Percentiles rank a stretch among this genome's conserved stretches.
Evolutionary conservation across 148 eudicot species (phyloP).

Genomic region (Fagopyrum homotropicum): DNA sequence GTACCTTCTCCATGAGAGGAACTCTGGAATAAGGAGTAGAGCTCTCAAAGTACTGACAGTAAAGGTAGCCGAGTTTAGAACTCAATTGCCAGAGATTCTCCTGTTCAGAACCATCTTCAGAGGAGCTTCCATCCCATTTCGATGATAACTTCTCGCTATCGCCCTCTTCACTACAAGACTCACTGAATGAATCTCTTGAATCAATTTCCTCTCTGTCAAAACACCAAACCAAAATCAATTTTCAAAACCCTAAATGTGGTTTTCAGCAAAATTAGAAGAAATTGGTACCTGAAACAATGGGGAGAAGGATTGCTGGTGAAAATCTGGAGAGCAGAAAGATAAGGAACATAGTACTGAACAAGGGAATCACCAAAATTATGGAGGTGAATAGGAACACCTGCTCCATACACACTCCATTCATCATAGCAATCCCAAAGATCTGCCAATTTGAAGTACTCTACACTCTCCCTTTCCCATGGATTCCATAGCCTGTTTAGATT

Average conservation of each 20-base stretch:
- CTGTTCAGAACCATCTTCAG: conserved; percentile 52
- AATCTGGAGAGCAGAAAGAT: conserved; percentile 87
- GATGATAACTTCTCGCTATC: conserved; percentile 76
- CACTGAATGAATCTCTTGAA: conserved; percentile 80
- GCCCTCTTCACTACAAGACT: conserved; percentile 87
- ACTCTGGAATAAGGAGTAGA: conserved; percentile 86
- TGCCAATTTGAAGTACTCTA: conserved; percentile 60
- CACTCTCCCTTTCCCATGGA: conserved; percentile 82
- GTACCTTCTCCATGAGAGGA: conserved; percentile 95
- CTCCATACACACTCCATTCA: conserved; percentile 97
- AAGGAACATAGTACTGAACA: conserved; percentile 89
- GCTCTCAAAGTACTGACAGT: conserved; percentile 77
- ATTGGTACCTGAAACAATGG: conserved; percentile 48
- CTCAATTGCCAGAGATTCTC: conserved; percentile 44
- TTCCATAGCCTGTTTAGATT: conserved; percentile 80
- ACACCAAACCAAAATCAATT: not conserved
- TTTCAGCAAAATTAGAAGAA: not conserved
- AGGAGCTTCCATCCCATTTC: conserved; percentile 89
- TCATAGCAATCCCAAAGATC: conserved; percentile 87
- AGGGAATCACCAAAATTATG: conserved; percentile 40
- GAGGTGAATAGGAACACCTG: conserved; percentile 71
- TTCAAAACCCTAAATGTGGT: not conserved
- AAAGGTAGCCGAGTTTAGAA: conserved; percentile 74
- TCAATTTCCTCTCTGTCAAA: conserved; percentile 25
- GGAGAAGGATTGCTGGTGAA: conserved; percentile 64